phyloP scores from a whole-genome alignment of 176 grass and related monocot species.

The Musa schizocarpa region DNA sequence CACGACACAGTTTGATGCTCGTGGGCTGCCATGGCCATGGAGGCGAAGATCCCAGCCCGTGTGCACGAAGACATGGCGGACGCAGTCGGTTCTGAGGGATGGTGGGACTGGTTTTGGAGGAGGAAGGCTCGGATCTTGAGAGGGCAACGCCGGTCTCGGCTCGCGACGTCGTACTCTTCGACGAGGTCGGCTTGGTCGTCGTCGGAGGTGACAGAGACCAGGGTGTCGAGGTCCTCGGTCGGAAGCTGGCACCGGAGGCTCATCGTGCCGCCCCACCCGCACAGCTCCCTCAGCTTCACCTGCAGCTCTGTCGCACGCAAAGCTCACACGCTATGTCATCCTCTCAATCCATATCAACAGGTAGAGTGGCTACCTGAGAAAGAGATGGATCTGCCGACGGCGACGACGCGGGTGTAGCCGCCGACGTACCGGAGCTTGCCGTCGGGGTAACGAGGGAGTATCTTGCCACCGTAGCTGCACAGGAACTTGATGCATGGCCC shows the following conservation, averaged over 20 bases:
- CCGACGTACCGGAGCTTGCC: constrained; percentile 66
- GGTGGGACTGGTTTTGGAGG: not conserved
- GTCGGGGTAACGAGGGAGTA: constrained; percentile 51
- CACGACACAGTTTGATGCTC: too few relatives aligned
- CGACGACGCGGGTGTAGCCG: constrained; percentile 65
- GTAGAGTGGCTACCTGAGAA: constrained; percentile 31
- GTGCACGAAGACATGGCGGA: too few relatives aligned
- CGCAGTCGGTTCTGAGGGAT: not conserved
- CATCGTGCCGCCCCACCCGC: constrained; percentile 27
- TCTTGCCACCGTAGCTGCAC: constrained; percentile 71
- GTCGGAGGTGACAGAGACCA: constrained; percentile 54
- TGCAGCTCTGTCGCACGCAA: constrained; percentile 31
- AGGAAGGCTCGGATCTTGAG: constrained; percentile 62
- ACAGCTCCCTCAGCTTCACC: constrained; percentile 49
- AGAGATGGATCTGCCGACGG: constrained; percentile 32
- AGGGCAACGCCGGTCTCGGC: constrained; percentile 17
- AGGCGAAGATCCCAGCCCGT: too few relatives aligned
- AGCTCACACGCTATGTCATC: too few relatives aligned
- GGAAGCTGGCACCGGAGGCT: constrained; percentile 64
- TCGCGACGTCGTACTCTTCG: constrained; percentile 42
- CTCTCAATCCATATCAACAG: too few relatives aligned
- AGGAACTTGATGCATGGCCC: constrained; percentile 41
- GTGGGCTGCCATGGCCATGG: too few relatives aligned
- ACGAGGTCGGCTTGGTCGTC: constrained; percentile 52
- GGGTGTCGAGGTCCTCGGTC: constrained; percentile 64